Evolutionary conservation across 2,329 filamentous ascomycete species (phyloP), one percentile per base, ranked within the genome.

Genomic region (Neocatenulostroma microsporum): DNA sequence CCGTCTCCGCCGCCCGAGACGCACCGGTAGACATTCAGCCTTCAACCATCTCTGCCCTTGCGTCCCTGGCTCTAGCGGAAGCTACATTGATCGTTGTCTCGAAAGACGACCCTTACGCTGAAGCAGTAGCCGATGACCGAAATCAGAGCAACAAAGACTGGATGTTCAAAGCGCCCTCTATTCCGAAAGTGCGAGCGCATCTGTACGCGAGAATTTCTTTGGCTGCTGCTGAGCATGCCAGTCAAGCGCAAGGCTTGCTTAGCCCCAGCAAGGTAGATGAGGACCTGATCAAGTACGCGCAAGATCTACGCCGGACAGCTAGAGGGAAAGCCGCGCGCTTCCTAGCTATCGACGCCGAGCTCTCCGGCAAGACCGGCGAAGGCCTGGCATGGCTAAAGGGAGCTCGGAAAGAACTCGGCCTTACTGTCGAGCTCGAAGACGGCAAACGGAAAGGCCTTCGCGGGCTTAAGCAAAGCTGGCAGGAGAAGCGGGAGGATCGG

Each of bases 41-140:
- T 3, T 55, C 64, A 3, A 63, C 64, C 23, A 56, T 65, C 26
- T 62, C 61, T 11, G 68, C 67, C 12, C 49, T 70, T 34, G 66
- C 65, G 3, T 73, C 72, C 9, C 69, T 95, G 3, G 78, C 85
- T 1, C 70, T 91, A 21, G 86, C 88, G 2, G 89, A 95, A 62
- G 88, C 88, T 0, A 95, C 88, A 0, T 72, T 96, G 1, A 74
- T 95, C 1, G 86, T 86, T 1, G 86, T 96, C 1, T 61, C 94
- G 33, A 96, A 96, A 51, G 89, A 96, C 56, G 91, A 98, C 54
- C 87, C 89, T 0, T 96, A 95, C 54, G 82, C 89, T 1, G 79
- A 82, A 2, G 75, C 80, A 5, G 81, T 94, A 2, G 78, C 86
- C 1, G 84, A 94, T 52, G 77, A 81, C 39, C 74, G 88, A 31